Percentiles rank a stretch among this genome's conserved stretches.
These are phyloP conservation scores for Eleusine coracana DNA, from an alignment of 176 grass and related monocot genomes.

Conservation along the genomic window DNA sequence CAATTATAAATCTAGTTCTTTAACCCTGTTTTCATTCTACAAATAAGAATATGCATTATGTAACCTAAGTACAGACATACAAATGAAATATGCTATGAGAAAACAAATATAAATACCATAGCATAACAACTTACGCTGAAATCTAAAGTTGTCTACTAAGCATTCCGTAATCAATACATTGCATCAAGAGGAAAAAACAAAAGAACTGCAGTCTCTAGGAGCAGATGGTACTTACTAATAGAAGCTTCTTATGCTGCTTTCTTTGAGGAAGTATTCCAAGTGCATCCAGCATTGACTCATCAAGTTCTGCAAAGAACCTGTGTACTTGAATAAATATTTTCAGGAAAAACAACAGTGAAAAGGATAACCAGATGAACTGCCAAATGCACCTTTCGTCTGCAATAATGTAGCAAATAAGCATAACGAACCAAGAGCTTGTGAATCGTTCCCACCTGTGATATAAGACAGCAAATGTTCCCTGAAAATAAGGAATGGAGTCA, in stretches of 20 bases:
- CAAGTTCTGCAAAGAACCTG: constrained; percentile 70
- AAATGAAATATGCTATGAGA: constrained; percentile 12
- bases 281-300: constrained; percentile 95
- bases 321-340: constrained; percentile 26
- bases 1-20: not conserved
- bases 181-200: constrained; percentile 33
- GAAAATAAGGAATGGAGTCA: constrained; percentile 38
- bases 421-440: constrained; percentile 93
- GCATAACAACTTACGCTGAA: constrained; percentile 2
- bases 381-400: constrained; percentile 89
- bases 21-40: not conserved
- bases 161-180: not conserved
- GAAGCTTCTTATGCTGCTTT: constrained; percentile 97
- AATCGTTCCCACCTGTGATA: constrained; percentile 63
- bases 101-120: constrained; percentile 9
- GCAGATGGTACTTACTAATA: constrained; percentile 69
- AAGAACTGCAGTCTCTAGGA: constrained; percentile 17
- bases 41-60: not conserved
- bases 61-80: not conserved
- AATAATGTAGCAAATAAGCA: constrained; percentile 88
- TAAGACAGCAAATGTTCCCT: constrained; percentile 92
- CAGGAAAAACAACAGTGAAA: constrained; percentile 25
- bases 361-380: constrained; percentile 24
- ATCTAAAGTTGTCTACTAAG: constrained; percentile 12
- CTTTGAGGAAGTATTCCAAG: constrained; percentile 99